These are phyloP conservation scores for Auricularia sp. DNA, from an alignment of 768 basidiomycete genomes.

Conservation along the genomic window DNA sequence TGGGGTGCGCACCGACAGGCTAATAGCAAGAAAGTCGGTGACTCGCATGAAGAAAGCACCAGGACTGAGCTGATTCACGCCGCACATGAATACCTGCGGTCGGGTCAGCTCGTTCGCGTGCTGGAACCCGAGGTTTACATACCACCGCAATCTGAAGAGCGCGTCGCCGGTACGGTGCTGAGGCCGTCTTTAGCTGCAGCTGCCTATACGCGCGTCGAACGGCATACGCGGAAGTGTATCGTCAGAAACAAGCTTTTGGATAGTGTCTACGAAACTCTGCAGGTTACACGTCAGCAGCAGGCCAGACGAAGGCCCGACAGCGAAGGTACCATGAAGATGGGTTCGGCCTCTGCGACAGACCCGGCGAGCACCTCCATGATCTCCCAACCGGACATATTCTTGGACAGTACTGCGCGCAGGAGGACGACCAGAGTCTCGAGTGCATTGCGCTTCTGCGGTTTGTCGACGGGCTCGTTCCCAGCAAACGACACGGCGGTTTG, in stretches of 20 bases:
- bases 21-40: constrained; percentile 50
- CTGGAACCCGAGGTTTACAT: not conserved
- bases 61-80: constrained; percentile 53
- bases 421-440: constrained; percentile 42
- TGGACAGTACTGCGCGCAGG: constrained; percentile 39
- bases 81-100: constrained; percentile 46
- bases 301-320: not conserved
- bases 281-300: not conserved
- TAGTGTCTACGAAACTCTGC: constrained; percentile 41
- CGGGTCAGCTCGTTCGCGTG: constrained; percentile 15
- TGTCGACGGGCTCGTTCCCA: constrained; percentile 25
- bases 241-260: constrained; percentile 40
- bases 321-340: constrained; percentile 41
- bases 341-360: constrained; percentile 47
- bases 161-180: not conserved
- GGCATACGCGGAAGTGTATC: constrained; percentile 34
- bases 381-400: constrained; percentile 60
- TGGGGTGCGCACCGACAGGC: constrained; percentile 27
- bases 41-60: constrained; percentile 60
- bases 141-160: not conserved
- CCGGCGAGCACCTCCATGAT: constrained; percentile 62
- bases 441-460: constrained; percentile 33
- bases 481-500: constrained; percentile 28
- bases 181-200: constrained; percentile 7
- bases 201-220: not conserved